These are phyloP conservation scores for Leccinum truebloodii DNA, from an alignment of 768 basidiomycete genomes.

Conservation along the genomic window DNA sequence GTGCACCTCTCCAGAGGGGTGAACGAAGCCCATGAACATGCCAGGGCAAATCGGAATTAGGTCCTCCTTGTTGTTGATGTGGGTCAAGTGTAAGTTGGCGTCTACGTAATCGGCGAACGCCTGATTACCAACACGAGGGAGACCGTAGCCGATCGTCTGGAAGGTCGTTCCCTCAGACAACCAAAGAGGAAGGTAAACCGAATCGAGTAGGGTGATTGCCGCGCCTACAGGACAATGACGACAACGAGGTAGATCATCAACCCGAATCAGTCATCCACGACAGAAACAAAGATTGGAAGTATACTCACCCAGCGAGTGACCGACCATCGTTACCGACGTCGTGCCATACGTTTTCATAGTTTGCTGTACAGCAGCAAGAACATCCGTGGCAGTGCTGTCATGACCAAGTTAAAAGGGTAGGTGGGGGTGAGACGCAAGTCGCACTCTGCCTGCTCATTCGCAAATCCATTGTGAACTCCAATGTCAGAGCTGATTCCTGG, in stretches of 20 bases:
- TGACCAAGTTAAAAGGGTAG: background rate
- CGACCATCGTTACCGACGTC: conserved; percentile 44
- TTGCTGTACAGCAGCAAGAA: conserved; percentile 46
- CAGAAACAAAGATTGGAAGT: conserved; percentile 24
- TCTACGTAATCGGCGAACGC: conserved; percentile 19
- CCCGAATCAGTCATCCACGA: background rate
- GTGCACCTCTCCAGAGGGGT: conserved; percentile 44
- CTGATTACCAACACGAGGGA: background rate
- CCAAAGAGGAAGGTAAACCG: background rate
- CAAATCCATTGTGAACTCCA: conserved; percentile 50
- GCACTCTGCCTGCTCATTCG: conserved; percentile 44
- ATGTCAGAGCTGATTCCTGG: conserved; percentile 47
- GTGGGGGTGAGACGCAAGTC: conserved; percentile 10
- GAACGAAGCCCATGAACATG: conserved; percentile 40
- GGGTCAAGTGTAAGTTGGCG: conserved; percentile 42
- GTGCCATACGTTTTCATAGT: conserved; percentile 35
- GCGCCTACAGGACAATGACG: conserved; percentile 26
- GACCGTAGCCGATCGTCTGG: conserved; percentile 24
- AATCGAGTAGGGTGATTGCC: conserved; percentile 32
- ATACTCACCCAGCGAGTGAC: conserved; percentile 42
- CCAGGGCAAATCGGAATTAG: conserved; percentile 38
- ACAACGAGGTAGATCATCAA: background rate
- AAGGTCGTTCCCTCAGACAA: background rate
- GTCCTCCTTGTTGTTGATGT: conserved; percentile 54
- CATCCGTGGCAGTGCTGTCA: conserved; percentile 39